Evolutionary conservation across 306 rosid genomes (phyloP), one percentile per base, ranked within the genome.

Genomic region (Erythrophleum fordii): DNA sequence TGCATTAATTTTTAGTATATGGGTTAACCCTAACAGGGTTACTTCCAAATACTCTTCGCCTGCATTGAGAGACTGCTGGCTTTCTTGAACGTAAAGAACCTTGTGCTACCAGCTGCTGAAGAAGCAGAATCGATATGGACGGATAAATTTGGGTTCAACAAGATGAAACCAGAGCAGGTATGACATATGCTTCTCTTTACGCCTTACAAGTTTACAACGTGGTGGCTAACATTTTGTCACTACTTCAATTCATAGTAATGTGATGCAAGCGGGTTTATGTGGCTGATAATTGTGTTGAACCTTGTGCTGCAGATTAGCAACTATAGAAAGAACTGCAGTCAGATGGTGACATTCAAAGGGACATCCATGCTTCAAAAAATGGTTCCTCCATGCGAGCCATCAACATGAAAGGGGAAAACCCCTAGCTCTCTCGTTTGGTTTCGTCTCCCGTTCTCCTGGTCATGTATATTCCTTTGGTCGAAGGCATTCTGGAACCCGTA

Each of bases 111-210:
- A 2, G 97, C 97, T 71, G 97, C 97, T 2, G 97, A 91, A 85
- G 97, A 95, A 85, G 98, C 97, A 41, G 92, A 87, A 82, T 86
- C 97, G 34, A 95, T 95, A 83, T 95, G 98, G 98, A 95, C 94
- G 0, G 88, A 91, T 49, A 95, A 87, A 80, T 95, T 95, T 80
- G 94, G 97, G 78, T 92, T 95, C 72, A 70, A 88, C 77, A 95
- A 82, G 88, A 90, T 95, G 71, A 73, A 84, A 64, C 91, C 97
- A 17, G 95, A 92, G 29, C 85, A 92, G 97, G 98, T 92, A 65
- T 69, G 37, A 11, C 29, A n/a, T 11, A n/a, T 29, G 59, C 39
- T 78, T 51, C 72, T 79, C 48, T 79, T 41, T 45, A 75, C 68
- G 56, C 18, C 59, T 31, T 66, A 68, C n/a, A n/a, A n/a, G n/a